These are phyloP conservation scores for Leccinum boreale DNA, from an alignment of 768 basidiomycete species.

Conservation along the genomic window DNA sequence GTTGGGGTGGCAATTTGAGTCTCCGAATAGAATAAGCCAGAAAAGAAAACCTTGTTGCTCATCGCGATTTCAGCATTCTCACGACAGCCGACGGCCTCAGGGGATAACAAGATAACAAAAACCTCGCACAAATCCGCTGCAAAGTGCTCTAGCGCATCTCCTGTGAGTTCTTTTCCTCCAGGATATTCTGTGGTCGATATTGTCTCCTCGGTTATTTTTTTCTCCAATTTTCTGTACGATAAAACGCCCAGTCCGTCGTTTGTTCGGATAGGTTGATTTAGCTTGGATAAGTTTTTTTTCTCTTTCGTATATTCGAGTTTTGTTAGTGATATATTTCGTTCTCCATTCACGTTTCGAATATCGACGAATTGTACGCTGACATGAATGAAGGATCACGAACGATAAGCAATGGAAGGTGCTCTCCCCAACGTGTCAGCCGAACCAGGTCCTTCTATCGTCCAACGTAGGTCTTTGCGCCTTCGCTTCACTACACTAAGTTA, in stretches of 20 bases:
- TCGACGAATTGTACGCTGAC: constrained; percentile 21
- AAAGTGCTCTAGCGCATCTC: constrained; percentile 13
- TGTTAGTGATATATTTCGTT: constrained; percentile 31
- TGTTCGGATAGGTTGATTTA: constrained; percentile 29
- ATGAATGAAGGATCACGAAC: constrained; percentile 20
- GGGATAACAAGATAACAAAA: constrained; percentile 36
- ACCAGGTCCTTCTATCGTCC: constrained; percentile 26
- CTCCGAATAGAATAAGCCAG: constrained; percentile 30
- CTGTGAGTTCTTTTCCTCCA: constrained; percentile 24
- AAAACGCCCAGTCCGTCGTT: constrained; percentile 15
- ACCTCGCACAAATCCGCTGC: constrained; percentile 20
- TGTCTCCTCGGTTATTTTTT: constrained; percentile 15
- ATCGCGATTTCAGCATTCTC: constrained; percentile 32
- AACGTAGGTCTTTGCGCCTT: constrained; percentile 13
- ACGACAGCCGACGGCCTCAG: constrained; percentile 36
- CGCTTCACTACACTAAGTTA: neutral
- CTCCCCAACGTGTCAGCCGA: constrained; percentile 27
- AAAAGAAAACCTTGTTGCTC: constrained; percentile 24
- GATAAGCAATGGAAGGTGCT: constrained; percentile 22
- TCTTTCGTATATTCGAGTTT: constrained; percentile 33
- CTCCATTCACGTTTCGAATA: constrained; percentile 19
- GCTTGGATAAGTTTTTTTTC: constrained; percentile 33
- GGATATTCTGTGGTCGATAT: constrained; percentile 6
- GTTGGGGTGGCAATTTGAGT: constrained; percentile 15
- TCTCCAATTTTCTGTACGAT: constrained; percentile 5